Base-by-base conservation (phyloP, 1,139 yeast genomes). In the Lodderomyces oxycetoniae region DNA sequence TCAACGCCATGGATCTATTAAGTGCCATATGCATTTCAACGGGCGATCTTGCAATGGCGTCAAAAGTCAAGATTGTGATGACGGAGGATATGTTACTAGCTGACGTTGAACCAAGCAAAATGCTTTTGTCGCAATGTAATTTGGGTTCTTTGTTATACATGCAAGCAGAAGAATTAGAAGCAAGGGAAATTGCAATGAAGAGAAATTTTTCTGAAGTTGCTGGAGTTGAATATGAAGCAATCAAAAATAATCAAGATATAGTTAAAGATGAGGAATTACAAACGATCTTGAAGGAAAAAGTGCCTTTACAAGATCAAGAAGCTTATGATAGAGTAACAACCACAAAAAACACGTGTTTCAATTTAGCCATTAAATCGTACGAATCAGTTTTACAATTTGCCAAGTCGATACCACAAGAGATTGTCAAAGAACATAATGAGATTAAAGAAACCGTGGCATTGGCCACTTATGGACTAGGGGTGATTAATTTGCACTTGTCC, bases 381-480 rank as follows among this genome's bases (percentile, higher is more conserved):
- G 72, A 74, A 40, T 63, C 76, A 8, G 80, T 82, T 17, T 56
- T 80, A 21, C 66, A 63, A 25, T 74, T 75, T 29, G 70, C 82
- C 3, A 76, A 74, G 42, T 59, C 66, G 24, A 52, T 77, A 5
- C 77, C 80, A 2, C 49, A 40, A 30, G 61, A 53, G 14, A 41
- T 45, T 24, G 46, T 47, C 33, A 48, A 45, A 21, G 40, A 44
- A 28, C 47, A 50, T 31, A 36, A 43, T 31, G 47, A 52, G 27
- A 53, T 64, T 14, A 47, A 47, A 33, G 87, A 85, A 43, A 78
- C 84, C 2, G 76, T 82, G 21, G 95, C 95, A 0, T 63, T 87
- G 49, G 77, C 95, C 1, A 78, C 87, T 0, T 89, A 86, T 50
- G 94, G 95, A 0, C 63, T 86, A 27, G 97, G 96, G 0, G 94